phyloP scores from a whole-genome alignment of 73 alveolate genomes.

The Tetrahymena thermophila region DNA sequence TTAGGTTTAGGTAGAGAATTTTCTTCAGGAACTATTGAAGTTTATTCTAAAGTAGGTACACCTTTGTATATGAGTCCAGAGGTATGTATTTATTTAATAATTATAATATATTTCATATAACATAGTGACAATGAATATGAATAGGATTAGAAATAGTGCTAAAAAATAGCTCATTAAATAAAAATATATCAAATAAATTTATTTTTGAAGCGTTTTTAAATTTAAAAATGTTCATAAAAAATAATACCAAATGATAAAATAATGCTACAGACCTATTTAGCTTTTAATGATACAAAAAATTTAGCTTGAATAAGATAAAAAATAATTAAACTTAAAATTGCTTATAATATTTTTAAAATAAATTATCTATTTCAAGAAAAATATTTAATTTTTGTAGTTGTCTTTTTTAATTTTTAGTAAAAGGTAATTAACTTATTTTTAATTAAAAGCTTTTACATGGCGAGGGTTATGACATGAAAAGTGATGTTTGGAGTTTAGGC shows the following conservation, averaged over 20 bases:
- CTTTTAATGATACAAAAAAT: neutral
- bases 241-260: neutral
- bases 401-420: neutral
- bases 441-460: conserved; percentile 65
- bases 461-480: conserved; percentile 93
- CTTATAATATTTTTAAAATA: neutral
- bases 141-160: too few relatives aligned
- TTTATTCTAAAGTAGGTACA: conserved; percentile 94
- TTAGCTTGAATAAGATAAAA: neutral
- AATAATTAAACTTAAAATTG: neutral
- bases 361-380: neutral
- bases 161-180: too few relatives aligned
- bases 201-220: too few relatives aligned
- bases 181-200: too few relatives aligned
- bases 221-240: too few relatives aligned
- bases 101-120: neutral
- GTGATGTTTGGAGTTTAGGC: conserved; percentile 96
- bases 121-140: neutral
- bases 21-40: conserved; percentile 89
- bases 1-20: conserved; percentile 89
- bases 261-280: neutral
- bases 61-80: conserved; percentile 97
- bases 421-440: neutral
- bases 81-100: conserved; percentile 36
- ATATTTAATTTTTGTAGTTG: neutral